Conservation (phyloP, 305 asterid species). For the Solanum hybrid region DNA sequence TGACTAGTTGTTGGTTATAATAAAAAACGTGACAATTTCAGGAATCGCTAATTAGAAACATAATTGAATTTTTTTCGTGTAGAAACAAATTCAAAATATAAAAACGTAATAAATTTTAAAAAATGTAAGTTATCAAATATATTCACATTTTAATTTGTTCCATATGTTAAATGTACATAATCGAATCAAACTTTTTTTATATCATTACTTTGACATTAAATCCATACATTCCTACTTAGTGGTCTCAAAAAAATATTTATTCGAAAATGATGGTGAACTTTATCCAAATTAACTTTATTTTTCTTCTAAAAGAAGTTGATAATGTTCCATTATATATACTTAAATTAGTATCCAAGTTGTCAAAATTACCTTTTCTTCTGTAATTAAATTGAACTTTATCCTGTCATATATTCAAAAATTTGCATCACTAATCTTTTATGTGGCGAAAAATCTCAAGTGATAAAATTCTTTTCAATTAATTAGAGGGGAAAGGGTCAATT, state of each 20-base stretch:
- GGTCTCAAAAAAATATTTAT: neutral
- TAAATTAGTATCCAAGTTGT: neutral
- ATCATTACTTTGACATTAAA: no score
- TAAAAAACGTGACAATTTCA: no score
- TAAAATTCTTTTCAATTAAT: no score
- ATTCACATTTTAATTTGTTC: neutral
- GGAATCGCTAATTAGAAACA: neutral
- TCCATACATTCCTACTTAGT: neutral
- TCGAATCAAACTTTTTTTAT: no score
- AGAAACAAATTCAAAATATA: no score
- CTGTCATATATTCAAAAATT: no score
- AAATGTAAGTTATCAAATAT: neutral
- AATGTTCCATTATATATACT: neutral
- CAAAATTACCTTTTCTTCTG: neutral
- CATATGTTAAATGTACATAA: no score
- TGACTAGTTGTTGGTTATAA: no score
- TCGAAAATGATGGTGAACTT: neutral
- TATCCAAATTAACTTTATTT: neutral
- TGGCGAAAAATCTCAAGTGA: no score
- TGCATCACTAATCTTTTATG: no score
- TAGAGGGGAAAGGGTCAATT: neutral
- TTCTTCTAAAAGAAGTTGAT: neutral
- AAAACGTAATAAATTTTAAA: no score
- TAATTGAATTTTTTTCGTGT: neutral
- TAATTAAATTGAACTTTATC: neutral